Evolutionary conservation across 2,329 filamentous ascomycete species (phyloP).

Genomic region (Plectosphaerella sp.): DNA sequence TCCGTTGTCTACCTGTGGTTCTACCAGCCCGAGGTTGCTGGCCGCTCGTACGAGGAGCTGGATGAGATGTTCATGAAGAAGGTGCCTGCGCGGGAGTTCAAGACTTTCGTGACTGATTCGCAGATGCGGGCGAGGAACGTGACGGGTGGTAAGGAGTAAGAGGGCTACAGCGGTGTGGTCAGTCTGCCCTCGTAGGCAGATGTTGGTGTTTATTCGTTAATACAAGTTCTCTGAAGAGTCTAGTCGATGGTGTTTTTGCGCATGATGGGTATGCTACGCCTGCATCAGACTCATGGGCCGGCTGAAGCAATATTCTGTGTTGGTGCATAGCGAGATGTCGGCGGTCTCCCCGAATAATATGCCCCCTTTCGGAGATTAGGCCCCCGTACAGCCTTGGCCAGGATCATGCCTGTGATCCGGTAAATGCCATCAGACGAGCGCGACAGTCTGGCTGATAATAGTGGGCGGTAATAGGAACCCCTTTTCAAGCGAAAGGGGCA

Average conservation of each 20-base stretch:
- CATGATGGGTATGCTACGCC: background rate
- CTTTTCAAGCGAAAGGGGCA: background rate
- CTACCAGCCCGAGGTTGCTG: constrained; percentile 27
- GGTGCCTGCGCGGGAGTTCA: constrained; percentile 18
- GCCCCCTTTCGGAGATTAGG: background rate
- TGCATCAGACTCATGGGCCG: background rate
- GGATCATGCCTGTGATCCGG: constrained; percentile 1
- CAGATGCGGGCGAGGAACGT: constrained; percentile 3
- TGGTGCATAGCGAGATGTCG: background rate
- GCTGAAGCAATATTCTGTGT: constrained; percentile 2
- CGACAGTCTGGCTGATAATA: background rate
- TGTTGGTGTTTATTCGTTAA: no score
- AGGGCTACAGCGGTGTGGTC: no score
- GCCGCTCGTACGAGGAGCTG: constrained; percentile 15
- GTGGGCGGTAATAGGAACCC: background rate
- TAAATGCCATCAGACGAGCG: constrained; percentile 5
- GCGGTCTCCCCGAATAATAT: background rate
- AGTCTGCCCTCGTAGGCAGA: no score
- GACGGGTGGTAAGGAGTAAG: background rate
- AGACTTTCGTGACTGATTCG: constrained; percentile 7
- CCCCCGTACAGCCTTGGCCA: background rate
- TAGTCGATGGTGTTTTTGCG: no score
- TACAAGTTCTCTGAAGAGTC: no score
- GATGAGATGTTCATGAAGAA: constrained; percentile 16
- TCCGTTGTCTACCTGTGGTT: constrained; percentile 23